These are phyloP conservation scores for Lagenaria siceraria DNA, from an alignment of 306 rosid species.

Conservation along the genomic window DNA sequence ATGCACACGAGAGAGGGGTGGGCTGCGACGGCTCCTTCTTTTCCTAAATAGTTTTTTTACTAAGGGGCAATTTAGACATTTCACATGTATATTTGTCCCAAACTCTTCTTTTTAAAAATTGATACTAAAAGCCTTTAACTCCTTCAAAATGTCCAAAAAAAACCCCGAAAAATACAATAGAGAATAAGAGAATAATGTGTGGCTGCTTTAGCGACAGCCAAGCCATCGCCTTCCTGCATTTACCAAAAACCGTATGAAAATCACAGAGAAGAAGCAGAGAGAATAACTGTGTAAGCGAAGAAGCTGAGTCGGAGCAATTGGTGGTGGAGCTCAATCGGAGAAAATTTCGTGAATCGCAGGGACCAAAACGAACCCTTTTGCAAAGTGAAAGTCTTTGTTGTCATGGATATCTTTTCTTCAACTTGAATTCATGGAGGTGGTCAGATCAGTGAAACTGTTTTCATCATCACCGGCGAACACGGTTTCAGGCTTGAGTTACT, in stretches of 20 bases:
- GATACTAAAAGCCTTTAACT: too few relatives aligned
- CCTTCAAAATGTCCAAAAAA: too few relatives aligned
- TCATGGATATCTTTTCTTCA: not conserved
- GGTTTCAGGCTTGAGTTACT: not conserved
- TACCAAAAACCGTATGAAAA: not conserved
- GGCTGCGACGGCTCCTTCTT: too few relatives aligned
- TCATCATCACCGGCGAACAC: not conserved
- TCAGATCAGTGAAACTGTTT: not conserved
- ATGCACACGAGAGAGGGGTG: too few relatives aligned
- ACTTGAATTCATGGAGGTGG: slow-evolving; percentile 1
- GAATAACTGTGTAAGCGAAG: not conserved
- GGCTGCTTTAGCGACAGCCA: not conserved
- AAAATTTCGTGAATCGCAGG: not conserved
- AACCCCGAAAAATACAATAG: too few relatives aligned
- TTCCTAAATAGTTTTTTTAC: too few relatives aligned
- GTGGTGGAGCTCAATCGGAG: not conserved
- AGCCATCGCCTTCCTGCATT: not conserved
- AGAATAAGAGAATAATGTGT: not conserved
- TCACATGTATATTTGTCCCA: too few relatives aligned
- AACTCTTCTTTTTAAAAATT: too few relatives aligned
- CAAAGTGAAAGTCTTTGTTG: not conserved
- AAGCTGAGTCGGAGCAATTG: not conserved
- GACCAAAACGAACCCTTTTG: not conserved
- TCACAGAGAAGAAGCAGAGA: not conserved
- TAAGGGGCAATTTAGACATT: too few relatives aligned